phyloP scores from a whole-genome alignment of 805 yeast genomes.

The Zygotorulaspora florentina region DNA sequence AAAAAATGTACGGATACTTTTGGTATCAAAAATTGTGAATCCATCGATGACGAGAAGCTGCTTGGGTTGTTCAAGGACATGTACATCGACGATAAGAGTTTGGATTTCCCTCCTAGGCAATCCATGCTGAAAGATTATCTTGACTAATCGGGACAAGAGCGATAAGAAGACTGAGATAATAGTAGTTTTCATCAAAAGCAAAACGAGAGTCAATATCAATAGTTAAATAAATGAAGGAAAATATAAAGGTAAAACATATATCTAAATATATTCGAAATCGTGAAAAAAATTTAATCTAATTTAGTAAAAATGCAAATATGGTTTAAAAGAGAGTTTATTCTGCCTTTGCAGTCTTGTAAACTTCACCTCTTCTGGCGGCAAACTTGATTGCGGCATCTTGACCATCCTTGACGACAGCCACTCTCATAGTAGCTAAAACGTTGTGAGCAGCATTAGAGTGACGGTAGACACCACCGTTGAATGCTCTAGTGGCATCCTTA shows the following conservation, averaged over 20 bases:
- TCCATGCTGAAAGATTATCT: constrained; percentile 10
- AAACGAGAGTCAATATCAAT: no score
- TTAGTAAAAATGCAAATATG: no score
- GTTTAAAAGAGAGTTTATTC: constrained; percentile 1
- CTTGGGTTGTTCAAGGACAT: constrained; percentile 20
- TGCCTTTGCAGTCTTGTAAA: constrained; percentile 18
- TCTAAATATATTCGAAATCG: no score
- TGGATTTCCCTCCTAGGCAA: constrained; percentile 15
- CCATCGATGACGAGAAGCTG: constrained; percentile 22
- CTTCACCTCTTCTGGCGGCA: constrained; percentile 37
- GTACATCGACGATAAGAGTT: constrained; percentile 13
- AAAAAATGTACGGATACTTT: constrained; percentile 29
- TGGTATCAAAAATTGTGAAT: constrained; percentile 28
- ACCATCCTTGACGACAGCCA: constrained; percentile 69
- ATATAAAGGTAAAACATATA: no score
- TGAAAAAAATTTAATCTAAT: no score
- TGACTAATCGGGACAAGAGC: not conserved
- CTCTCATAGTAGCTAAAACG: constrained; percentile 75
- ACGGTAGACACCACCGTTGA: constrained; percentile 81
- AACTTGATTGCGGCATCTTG: constrained; percentile 50
- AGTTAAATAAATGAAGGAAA: no score
- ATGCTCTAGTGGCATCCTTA: constrained; percentile 79
- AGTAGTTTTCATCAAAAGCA: not conserved
- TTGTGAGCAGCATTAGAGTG: constrained; percentile 87
- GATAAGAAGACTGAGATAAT: not conserved